These are phyloP conservation scores for Talaromyces sp. DNA, from an alignment of 2,329 filamentous ascomycete genomes.

Conservation along the genomic window DNA sequence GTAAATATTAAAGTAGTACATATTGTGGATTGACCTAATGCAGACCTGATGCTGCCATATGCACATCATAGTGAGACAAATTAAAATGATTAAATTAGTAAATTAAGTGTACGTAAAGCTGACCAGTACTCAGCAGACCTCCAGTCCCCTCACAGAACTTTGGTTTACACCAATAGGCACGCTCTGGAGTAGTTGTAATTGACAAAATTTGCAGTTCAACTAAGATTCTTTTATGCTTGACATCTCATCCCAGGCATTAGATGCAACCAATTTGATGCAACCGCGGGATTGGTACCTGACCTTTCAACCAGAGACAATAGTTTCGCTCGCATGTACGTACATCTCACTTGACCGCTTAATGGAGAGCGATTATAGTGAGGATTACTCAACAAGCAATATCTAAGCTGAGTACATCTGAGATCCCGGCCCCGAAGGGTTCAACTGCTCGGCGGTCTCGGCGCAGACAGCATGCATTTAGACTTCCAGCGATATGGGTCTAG, in stretches of 20 bases:
- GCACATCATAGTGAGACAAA: not conserved
- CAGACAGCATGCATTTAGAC: not conserved
- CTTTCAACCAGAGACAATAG: not conserved
- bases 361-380: not conserved
- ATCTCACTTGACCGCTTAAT: not conserved
- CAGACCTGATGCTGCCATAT: not conserved
- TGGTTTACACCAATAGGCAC: not conserved
- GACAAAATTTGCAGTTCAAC: not conserved
- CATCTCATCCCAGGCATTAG: not conserved
- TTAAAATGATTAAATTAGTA: not conserved
- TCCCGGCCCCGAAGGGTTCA: not conserved
- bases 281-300: not conserved
- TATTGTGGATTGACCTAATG: not conserved
- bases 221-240: not conserved
- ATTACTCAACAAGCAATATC: not conserved
- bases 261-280: not conserved
- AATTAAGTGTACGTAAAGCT: not conserved
- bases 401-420: not conserved
- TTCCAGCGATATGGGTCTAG: not conserved
- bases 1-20: not conserved
- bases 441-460: not conserved
- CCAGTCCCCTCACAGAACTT: not conserved
- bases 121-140: not conserved
- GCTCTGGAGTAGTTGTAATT: not conserved
- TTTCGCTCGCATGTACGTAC: not conserved